Base-by-base conservation (phyloP, 305 asterid species). In the Solanum aculeatissimum region DNA sequence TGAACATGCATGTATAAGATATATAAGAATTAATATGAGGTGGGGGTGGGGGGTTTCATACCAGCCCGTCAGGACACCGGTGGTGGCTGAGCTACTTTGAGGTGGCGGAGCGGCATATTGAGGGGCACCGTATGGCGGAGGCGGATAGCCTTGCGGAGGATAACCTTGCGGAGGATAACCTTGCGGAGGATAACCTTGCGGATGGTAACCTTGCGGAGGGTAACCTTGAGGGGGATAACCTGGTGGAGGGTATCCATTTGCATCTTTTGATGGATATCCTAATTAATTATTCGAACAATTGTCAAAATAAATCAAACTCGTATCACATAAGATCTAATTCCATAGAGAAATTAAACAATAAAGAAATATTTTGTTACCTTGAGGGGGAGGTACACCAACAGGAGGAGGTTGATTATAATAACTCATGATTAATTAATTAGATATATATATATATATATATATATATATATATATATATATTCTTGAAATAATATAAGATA, bases 61-160 rank as follows among this genome's bases (percentile, higher is more conserved):
- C 91, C 91, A 89, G 45, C 98, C 98, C 84, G 91, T 92, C 95
- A 94, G 45, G 74, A 88, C 60, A 47, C 93, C 97, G 18, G 0
- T 0, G 66, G 69, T 12, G 9, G 86, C 35, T 27, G 88, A 86
- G 62, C 90, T 90, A 38, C 91, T 89, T 9, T 91, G 87, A 13
- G 84, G 84, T 0, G 86, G 86, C 3, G 87, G 87, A 23, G 80
- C 75, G 1, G 84, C 88, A 40, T 88, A 88, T 81, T 87, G 92
- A 25, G 92, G 92, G 6, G 88, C 87, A 49, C 85, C 85, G 11
- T 83, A 57, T 8, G 84, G 84, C 6, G 70, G 84, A 4, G 92
- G 90, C 65, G 90, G 89, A 21, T 88, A 88, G 3, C 86, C 88
- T 68, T 86, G 90, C 2, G 86, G 90, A 8, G 91, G 79, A 35